Evolutionary conservation across 805 yeast species (phyloP).

Genomic region (Millerozyma miso): DNA sequence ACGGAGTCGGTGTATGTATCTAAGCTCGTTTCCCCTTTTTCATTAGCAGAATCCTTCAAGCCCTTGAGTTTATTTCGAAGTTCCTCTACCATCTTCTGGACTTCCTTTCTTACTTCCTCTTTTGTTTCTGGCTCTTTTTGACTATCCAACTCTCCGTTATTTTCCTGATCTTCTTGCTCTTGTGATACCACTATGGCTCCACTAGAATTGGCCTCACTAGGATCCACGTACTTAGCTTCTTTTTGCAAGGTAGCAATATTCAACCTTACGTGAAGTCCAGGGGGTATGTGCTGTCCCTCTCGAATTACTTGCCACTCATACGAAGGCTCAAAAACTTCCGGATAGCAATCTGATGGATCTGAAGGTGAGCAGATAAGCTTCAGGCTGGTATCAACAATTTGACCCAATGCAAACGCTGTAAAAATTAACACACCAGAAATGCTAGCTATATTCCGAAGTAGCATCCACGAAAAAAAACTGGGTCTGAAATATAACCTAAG

Average conservation of each 20-base stretch:
- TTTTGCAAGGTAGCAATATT: slow-evolving; percentile 67
- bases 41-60: slow-evolving; percentile 1
- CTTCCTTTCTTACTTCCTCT: background rate
- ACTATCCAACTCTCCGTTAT: slow-evolving; percentile 5
- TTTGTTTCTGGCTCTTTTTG: background rate
- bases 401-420: background rate
- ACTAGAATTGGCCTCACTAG: background rate
- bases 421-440: background rate
- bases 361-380: slow-evolving; percentile 13
- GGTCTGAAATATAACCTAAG: no score
- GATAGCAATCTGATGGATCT: slow-evolving; percentile 55
- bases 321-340: slow-evolving; percentile 58
- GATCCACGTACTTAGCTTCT: slow-evolving; percentile 61
- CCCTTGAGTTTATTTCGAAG: slow-evolving; percentile 7
- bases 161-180: background rate
- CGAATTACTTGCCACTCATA: slow-evolving; percentile 64
- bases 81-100: slow-evolving; percentile 3
- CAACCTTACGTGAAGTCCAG: slow-evolving; percentile 72
- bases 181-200: slow-evolving; percentile 10
- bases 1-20: slow-evolving; percentile 15
- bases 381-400: slow-evolving; percentile 8
- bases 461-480: background rate
- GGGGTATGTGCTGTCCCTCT: slow-evolving; percentile 75
- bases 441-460: background rate
- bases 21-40: slow-evolving; percentile 6